Percentiles rank a stretch among this genome's conserved stretches.
These are phyloP conservation scores for Austroboletus olivaceoglutinosus DNA, from an alignment of 1,284 basidiomycete species.

Conservation along the genomic window DNA sequence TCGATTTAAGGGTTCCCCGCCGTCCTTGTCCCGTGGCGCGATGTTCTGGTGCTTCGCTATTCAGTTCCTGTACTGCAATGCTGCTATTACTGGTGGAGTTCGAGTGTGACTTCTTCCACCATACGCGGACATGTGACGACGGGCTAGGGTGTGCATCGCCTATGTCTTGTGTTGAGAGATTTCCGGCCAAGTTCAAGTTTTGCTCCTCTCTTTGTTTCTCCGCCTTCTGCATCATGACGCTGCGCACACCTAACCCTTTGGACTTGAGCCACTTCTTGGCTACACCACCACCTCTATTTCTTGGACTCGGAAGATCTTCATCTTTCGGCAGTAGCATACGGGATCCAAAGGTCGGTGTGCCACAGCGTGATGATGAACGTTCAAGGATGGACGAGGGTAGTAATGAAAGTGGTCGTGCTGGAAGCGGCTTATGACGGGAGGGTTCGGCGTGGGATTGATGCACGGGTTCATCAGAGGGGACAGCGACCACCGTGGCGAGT, in stretches of 20 bases:
- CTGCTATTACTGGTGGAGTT: constrained; percentile 10
- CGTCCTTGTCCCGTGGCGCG: constrained; percentile 7
- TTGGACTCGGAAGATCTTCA: constrained; percentile 23
- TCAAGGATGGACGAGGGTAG: constrained; percentile 21
- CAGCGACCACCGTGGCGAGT: constrained; percentile 17
- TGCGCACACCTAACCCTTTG: constrained; percentile 30
- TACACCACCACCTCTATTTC: constrained; percentile 9
- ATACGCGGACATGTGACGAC: constrained; percentile 27
- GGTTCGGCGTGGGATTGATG: constrained; percentile 21
- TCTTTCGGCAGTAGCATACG: constrained; percentile 33
- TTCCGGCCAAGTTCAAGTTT: background rate
- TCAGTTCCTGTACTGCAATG: constrained; percentile 9
- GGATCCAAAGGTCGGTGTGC: constrained; percentile 59
- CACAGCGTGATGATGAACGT: constrained; percentile 44
- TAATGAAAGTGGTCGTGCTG: constrained; percentile 3
- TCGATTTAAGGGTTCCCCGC: constrained; percentile 11
- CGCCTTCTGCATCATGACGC: constrained; percentile 21
- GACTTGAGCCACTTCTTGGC: constrained; percentile 32
- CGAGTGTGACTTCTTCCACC: constrained; percentile 30
- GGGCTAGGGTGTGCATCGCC: constrained; percentile 11
- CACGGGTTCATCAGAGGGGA: constrained; percentile 22
- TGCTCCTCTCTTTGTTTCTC: constrained; percentile 24
- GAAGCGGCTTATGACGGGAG: constrained; percentile 11
- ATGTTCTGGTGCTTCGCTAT: constrained; percentile 3
- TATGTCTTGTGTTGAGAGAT: background rate